Base-by-base conservation (phyloP, 352 stramenopile genomes). In the Pythium oligandrum region DNA sequence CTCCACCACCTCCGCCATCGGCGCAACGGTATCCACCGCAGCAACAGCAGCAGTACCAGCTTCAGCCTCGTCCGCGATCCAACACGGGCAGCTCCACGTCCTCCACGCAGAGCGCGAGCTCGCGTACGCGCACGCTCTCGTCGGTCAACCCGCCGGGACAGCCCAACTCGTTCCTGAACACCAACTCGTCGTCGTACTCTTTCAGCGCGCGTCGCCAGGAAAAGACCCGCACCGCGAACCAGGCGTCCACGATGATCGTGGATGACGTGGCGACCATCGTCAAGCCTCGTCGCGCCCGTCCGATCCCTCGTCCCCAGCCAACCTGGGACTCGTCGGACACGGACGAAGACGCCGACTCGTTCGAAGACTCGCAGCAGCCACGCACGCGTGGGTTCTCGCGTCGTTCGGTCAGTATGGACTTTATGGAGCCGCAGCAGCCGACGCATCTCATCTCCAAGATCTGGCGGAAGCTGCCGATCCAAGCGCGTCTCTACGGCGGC, bases 381-480 rank as follows among this genome's bases (percentile, higher is more conserved):
- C 59, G 53, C 26, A 81, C 70, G 38, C 76, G 72, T 26, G 75
- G 76, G n/a, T 64, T 88, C 2, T 74, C 77, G 40, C 68, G 75
- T 1, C 76, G 79, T 9, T 86, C 76, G 5, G 71, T 86, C 55
- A 87, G 75, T 55, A 85, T 90, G 75, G 79, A 90, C 64, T 86
- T 86, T 49, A 82, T 90, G 75, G 76, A 90, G 55, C 55, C 60
- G 32, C 75, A 90, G 55, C 71, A 79, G 40, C 65, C 79, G 43
- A 78, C 68, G 37, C 79, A 90, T 51, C 55, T 90, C 31, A 90
- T 90, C 60, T 80, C 74, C 4, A 90, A 90, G 65, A 83, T 88
- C 49, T 90, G 79, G 79, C 76, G 77, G 42, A 90, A 90, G 59
- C 57, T 90, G 53, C 79, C 79, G 30, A 83, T 90, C 55, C 79